phyloP scores from a whole-genome alignment of 495 filamentous ascomycete genomes.

The Usnea hakonensis region DNA sequence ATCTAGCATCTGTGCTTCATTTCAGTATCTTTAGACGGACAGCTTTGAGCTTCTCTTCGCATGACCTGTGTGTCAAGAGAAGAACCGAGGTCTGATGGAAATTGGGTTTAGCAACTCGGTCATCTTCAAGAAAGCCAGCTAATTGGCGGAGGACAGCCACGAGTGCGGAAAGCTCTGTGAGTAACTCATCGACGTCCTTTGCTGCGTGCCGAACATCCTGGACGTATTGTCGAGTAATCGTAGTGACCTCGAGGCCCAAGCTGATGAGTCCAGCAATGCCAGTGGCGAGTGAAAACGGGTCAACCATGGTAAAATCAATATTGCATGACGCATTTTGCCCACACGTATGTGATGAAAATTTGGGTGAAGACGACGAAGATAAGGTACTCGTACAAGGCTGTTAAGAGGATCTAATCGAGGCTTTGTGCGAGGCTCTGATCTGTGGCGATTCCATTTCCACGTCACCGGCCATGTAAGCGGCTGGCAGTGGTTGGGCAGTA shows the following conservation, averaged over 20 bases:
- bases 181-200: background rate
- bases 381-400: no score
- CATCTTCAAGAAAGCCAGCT: background rate
- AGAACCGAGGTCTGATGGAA: constrained; percentile 8
- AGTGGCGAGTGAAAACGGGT: background rate
- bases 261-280: constrained; percentile 4
- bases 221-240: background rate
- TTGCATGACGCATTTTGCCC: no score
- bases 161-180: constrained; percentile 3
- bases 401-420: no score
- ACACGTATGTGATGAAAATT: no score
- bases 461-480: no score
- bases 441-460: no score
- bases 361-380: no score
- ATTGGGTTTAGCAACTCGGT: background rate
- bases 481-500: no score
- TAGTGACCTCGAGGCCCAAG: background rate
- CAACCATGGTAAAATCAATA: background rate
- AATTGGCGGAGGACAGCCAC: background rate
- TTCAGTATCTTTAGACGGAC: background rate
- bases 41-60: background rate
- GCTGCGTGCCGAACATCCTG: background rate
- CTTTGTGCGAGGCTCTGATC: no score
- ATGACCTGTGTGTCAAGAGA: background rate
- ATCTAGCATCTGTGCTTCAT: background rate